Percentiles rank a stretch among this genome's conserved stretches.
These are phyloP conservation scores for Cucurbita moschata DNA, from an alignment of 306 rosid genomes.

Conservation along the genomic window DNA sequence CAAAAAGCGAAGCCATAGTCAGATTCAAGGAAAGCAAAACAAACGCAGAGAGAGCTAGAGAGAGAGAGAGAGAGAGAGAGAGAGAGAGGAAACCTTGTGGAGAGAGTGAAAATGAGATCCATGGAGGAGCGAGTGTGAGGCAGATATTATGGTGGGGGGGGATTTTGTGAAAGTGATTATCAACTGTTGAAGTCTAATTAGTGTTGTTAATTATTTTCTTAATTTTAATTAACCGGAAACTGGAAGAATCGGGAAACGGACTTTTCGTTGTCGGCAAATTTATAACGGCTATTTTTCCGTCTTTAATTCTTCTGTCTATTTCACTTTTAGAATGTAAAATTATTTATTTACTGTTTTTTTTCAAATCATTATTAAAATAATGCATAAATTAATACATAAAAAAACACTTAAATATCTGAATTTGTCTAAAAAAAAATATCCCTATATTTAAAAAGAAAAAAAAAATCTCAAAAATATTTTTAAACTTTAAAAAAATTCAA, in stretches of 20 bases:
- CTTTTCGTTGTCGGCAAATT: constrained; percentile 25
- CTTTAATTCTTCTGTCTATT: not conserved
- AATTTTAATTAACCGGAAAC: not conserved
- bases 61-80: not conserved
- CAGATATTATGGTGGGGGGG: not conserved
- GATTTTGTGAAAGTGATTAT: not conserved
- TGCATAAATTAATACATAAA: no score
- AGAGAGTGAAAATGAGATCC: not conserved
- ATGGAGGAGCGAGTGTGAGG: not conserved
- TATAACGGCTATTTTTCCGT: constrained; percentile 38
- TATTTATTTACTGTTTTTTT: not conserved
- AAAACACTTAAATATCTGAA: no score
- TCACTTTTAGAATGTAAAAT: not conserved
- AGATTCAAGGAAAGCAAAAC: not conserved
- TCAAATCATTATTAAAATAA: no score
- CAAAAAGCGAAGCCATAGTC: not conserved
- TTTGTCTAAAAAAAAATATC: no score
- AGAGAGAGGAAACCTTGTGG: not conserved
- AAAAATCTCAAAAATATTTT: no score
- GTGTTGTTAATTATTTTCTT: not conserved
- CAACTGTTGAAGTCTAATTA: not conserved
- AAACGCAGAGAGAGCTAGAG: not conserved
- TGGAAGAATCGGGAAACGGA: not conserved
- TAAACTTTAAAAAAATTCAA: no score
- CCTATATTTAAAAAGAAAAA: no score